A percentile compares a stretch with the other conserved stretches of the same genome.
Evolutionary conservation across 441 rosid species (phyloP).

Genomic region (Pelargonium australe): DNA sequence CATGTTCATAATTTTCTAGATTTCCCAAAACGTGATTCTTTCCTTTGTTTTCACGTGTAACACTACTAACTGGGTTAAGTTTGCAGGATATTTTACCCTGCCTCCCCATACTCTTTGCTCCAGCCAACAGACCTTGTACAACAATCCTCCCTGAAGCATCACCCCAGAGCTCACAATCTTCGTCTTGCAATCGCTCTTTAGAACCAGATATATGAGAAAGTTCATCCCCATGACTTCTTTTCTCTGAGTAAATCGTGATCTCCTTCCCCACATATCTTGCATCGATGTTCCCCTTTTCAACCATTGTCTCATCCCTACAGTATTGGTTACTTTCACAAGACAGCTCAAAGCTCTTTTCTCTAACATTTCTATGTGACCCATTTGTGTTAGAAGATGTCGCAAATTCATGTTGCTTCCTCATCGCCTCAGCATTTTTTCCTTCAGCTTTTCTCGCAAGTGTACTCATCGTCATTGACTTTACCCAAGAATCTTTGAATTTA

Average conservation of each 20-base stretch:
- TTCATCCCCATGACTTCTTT: constrained; percentile 13
- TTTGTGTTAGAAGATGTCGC: too few relatives aligned
- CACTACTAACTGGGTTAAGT: constrained; percentile 14
- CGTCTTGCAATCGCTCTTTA: constrained; percentile 9
- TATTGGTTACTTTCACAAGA: too few relatives aligned
- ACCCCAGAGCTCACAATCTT: constrained; percentile 14
- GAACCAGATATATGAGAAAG: constrained; percentile 15
- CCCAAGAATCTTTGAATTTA: not conserved
- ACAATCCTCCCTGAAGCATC: constrained; percentile 14
- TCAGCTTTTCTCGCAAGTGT: not conserved
- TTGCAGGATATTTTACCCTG: constrained; percentile 9
- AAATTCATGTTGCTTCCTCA: not conserved
- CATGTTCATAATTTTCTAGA: constrained; percentile 21
- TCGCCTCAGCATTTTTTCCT: not conserved
- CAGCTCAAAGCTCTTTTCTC: too few relatives aligned
- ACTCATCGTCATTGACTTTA: not conserved
- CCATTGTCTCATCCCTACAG: too few relatives aligned
- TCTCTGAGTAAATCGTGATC: constrained; percentile 15
- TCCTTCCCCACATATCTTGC: constrained; percentile 17
- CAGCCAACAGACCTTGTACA: constrained; percentile 34
- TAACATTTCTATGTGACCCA: too few relatives aligned
- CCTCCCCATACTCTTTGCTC: constrained; percentile 21
- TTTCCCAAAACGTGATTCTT: constrained; percentile 22
- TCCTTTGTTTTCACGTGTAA: constrained; percentile 23
- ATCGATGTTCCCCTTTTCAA: too few relatives aligned